Evolutionary conservation across 805 yeast species (phyloP).

Genomic region (Metschnikowia arizonensis): DNA sequence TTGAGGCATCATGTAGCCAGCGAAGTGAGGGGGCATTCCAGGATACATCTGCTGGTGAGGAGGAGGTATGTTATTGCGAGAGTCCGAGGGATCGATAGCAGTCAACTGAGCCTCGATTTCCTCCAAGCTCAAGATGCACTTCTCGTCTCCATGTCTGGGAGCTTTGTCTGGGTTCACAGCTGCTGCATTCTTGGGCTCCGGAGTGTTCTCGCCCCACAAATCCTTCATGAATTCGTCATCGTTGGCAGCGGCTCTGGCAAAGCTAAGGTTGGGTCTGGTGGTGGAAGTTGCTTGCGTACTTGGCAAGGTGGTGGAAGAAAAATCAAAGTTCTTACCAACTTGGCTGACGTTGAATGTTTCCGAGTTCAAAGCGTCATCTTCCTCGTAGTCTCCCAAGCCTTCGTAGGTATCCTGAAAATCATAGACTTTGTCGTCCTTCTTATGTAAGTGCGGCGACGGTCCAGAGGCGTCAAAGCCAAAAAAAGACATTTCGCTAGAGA

Average conservation of each 20-base stretch:
- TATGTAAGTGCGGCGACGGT: constrained; percentile 24
- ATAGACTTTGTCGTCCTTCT: constrained; percentile 34
- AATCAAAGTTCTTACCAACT: constrained; percentile 62
- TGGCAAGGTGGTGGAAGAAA: constrained; percentile 39
- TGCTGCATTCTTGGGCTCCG: constrained; percentile 16
- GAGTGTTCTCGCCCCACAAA: constrained; percentile 41
- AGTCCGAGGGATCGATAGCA: constrained; percentile 36
- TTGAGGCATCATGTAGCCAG: constrained; percentile 42
- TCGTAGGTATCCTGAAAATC: constrained; percentile 85
- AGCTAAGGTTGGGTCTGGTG: constrained; percentile 29
- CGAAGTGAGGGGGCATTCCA: constrained; percentile 31
- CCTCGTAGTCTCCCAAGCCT: constrained; percentile 66
- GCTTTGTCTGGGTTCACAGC: constrained; percentile 33
- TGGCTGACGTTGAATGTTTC: constrained; percentile 68
- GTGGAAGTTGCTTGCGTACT: constrained; percentile 13
- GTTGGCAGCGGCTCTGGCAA: constrained; percentile 39
- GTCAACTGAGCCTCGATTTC: constrained; percentile 79
- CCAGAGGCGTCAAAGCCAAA: constrained; percentile 59
- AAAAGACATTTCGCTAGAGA: constrained; percentile 49
- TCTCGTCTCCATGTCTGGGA: constrained; percentile 22
- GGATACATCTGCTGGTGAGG: constrained; percentile 29
- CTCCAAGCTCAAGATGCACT: constrained; percentile 65
- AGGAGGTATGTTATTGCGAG: constrained; percentile 18
- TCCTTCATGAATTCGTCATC: constrained; percentile 46
- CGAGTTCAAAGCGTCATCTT: constrained; percentile 75